These are phyloP conservation scores for Metarhizium robertsii DNA, from an alignment of 2,329 filamentous ascomycete genomes.

Conservation along the genomic window DNA sequence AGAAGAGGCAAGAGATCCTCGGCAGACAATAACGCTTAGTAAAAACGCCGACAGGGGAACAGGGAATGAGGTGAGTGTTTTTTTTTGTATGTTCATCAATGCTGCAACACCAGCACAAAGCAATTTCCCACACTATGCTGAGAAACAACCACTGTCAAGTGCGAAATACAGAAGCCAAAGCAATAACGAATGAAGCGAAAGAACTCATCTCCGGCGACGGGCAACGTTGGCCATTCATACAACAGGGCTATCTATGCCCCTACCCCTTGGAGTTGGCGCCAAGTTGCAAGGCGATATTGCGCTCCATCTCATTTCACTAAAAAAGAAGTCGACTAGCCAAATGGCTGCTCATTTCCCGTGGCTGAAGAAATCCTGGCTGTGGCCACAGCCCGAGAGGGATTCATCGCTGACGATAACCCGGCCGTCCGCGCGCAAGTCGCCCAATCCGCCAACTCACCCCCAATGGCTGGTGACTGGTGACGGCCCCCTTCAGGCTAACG, in stretches of 20 bases:
- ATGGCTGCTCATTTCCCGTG: conserved; percentile 1
- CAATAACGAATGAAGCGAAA: too few relatives aligned
- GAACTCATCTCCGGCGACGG: too few relatives aligned
- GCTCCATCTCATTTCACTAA: conserved; percentile 1
- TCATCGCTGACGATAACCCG: not conserved
- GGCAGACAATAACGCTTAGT: not conserved
- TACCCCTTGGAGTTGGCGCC: not conserved
- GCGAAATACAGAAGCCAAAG: too few relatives aligned
- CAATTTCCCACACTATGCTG: too few relatives aligned
- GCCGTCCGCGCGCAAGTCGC: too few relatives aligned
- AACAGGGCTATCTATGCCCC: not conserved
- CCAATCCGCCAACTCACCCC: too few relatives aligned
- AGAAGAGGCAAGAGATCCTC: conserved; percentile 9
- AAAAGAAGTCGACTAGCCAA: not conserved
- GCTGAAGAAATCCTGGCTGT: not conserved
- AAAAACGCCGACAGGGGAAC: not conserved
- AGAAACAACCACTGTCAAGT: too few relatives aligned
- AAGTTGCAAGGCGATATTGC: not conserved
- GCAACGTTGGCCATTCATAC: not conserved
- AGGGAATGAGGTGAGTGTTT: not conserved
- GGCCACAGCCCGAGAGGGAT: not conserved
- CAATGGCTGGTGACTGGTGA: too few relatives aligned
- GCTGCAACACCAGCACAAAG: too few relatives aligned
- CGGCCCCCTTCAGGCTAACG: too few relatives aligned
- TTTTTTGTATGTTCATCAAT: too few relatives aligned